Evolutionary conservation across 208 protist species (phyloP), one percentile per base, ranked within the genome.

Genomic region (Wallacemonas sp.): DNA sequence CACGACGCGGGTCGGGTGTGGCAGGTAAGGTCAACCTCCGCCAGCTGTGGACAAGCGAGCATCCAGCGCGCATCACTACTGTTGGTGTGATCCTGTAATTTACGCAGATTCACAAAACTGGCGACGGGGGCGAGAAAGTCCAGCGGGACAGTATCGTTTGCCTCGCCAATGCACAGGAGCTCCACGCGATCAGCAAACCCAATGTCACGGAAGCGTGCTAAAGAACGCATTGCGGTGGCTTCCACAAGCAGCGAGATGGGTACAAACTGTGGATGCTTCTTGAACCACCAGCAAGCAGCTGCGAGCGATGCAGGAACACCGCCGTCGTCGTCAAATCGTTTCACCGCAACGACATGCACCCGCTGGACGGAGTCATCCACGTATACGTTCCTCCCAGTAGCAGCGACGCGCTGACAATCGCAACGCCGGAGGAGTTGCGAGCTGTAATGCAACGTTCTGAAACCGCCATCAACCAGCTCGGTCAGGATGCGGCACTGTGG

Each of bases 1-100:
- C 56, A 49, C 12, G 31, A 33, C 17, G 22, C 24, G 17, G 51
- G 31, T 21, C 31, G 4, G 28, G 17, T 58, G 51, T 39, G 41
- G 2, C 51, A 26, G 5, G 41, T 58, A 26, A 58, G 30, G 51
- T 58, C 56, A 38, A 62, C 17, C 2, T 9, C 30, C 14, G 56
- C 33, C 6, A 62, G 36, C 12, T 62, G 56, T n/a, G 34, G 39
- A 47, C 34, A 62, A 22, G 34, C 44, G 17, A 49, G 56, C 56
- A 62, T 62, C 56, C 41, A 49, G 17, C 27, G 56, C 26, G 24
- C 19, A 24, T 58, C 28, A 17, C 11, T n/a, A 27, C 51, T 42
- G 17, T 4, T 26, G 1, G 30, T 58, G 51, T 27, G 41, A 4
- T 58, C 51, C 30, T 14, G 41, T n/a, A 58, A 26, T 21, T 58